Base-by-base conservation (phyloP, 345 rosid genomes). In the Sonneratia caseolaris region DNA sequence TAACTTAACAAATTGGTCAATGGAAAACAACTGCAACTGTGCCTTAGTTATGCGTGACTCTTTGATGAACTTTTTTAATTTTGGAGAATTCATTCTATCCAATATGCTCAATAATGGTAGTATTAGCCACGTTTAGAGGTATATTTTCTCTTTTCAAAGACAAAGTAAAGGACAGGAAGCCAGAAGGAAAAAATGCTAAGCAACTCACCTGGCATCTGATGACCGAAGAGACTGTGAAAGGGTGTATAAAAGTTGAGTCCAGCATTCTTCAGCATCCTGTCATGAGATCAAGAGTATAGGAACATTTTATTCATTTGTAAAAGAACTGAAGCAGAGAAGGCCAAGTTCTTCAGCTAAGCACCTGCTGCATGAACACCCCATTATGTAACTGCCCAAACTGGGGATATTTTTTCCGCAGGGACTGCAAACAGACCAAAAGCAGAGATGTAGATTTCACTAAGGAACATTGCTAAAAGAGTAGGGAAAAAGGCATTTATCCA, bases 251-350 rank as follows among this genome's bases (percentile, higher is more conserved):
- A 95, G 91, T 75, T 92, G 99, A 16, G 96, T 85, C 99, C 99
- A 95, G 81, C 99, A 95, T 81, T 92, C 99, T 80, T 95, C 99
- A 74, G 98, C 98, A 82, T 92, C 99, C 98, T 95, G 87, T 76
- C 56, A 70, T 12, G 68, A 6, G 56, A 9, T 68, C 37, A 27
- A 70, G 53, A 64, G 42, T 53, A n/a, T 42, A 68, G 19, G 9
- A 1, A 69, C 53, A 18, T 4, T 11, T 43, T 43, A 59, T 11
- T 65, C 45, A 70, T 49, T 18, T 18, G 7, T 36, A 49, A 57
- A 16, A 51, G 24, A 37, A 45, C 27, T 35, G 22, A 37, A 70
- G 21, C 24, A 15, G 6, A 70, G 65, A 16, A 15, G 5, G 37
- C 22, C 14, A 66, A 24, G 71, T 16, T 37, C 27, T 19, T 36